A percentile compares a stretch with the other conserved stretches of the same genome.
Conservation (phyloP, 176 grass and related monocot species). For the Tuctoria greenei region DNA sequence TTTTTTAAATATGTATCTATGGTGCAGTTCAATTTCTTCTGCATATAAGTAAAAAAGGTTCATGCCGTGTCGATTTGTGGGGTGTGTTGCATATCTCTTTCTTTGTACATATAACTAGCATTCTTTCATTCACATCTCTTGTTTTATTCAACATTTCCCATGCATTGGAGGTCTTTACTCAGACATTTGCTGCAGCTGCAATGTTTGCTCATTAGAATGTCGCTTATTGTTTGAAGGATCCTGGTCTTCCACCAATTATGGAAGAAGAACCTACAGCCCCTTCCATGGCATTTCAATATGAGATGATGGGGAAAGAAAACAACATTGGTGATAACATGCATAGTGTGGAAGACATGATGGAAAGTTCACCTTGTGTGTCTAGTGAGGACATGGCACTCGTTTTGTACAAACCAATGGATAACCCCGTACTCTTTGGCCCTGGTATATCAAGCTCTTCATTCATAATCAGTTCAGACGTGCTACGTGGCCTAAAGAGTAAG, state of each 20-base stretch:
- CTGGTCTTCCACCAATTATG: slow-evolving; percentile 54
- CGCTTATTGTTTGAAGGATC: slow-evolving; percentile 45
- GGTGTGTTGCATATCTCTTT: slow-evolving; percentile 4
- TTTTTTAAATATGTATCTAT: too few species aligned
- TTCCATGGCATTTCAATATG: slow-evolving; percentile 28
- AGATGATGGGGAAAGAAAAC: slow-evolving; percentile 36
- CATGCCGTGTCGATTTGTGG: neutral
- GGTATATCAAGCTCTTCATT: slow-evolving; percentile 58
- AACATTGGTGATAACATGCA: slow-evolving; percentile 25
- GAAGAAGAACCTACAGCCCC: slow-evolving; percentile 40
- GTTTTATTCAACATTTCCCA: slow-evolving; percentile 26
- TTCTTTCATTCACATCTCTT: neutral
- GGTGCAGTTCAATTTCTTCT: slow-evolving; percentile 15
- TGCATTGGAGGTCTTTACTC: neutral
- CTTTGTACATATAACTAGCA: slow-evolving; percentile 3
- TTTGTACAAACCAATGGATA: slow-evolving; percentile 63
- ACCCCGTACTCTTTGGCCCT: slow-evolving; percentile 9
- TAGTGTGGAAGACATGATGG: slow-evolving; percentile 40
- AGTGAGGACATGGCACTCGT: slow-evolving; percentile 65
- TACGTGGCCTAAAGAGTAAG: slow-evolving; percentile 88
- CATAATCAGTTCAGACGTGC: slow-evolving; percentile 65
- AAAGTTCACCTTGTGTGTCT: slow-evolving; percentile 28
- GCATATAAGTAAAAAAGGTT: neutral
- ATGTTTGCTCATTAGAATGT: slow-evolving; percentile 34
- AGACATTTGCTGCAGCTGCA: neutral